Conservation (phyloP, 495 filamentous ascomycete species). For the Diplogelasinospora grovesii region DNA sequence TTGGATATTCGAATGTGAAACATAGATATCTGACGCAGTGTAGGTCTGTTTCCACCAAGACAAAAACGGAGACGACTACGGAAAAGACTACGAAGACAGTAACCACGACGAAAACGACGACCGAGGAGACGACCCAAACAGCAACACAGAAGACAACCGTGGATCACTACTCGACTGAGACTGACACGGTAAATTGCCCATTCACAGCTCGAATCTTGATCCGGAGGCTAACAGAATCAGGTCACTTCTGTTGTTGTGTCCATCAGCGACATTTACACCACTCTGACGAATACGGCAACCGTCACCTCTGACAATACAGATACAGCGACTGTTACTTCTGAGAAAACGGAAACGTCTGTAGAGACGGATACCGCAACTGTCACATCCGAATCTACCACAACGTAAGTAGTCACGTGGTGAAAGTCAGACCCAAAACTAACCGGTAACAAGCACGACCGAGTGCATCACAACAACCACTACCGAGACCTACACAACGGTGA, state of each 20-base stretch:
- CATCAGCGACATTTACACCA: conserved; percentile 3
- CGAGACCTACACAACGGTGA: conserved; percentile 16
- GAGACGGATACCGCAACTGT: conserved; percentile 12
- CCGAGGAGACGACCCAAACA: background rate
- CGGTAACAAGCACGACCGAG: conserved; percentile 12
- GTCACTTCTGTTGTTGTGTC: background rate
- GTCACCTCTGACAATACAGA: no score
- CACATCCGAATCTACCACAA: conserved; percentile 3
- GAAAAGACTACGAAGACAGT: background rate
- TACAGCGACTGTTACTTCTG: conserved; percentile 10
- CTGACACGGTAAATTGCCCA: no score
- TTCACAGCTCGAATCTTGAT: no score
- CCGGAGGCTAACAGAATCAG: conserved; percentile 2
- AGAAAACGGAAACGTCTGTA: background rate
- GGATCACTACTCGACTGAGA: background rate
- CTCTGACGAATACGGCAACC: conserved; percentile 6
- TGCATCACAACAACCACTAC: conserved; percentile 14
- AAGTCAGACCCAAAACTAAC: conserved; percentile 4
- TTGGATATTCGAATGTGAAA: no score
- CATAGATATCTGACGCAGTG: no score
- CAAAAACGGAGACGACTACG: background rate
- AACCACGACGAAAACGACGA: background rate
- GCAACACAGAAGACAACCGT: background rate
- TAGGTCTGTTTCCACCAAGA: no score
- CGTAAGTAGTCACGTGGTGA: no score